Evolutionary conservation across 2,329 filamentous ascomycete species (phyloP).

Genomic region (Colletotrichum chlorophyti): DNA sequence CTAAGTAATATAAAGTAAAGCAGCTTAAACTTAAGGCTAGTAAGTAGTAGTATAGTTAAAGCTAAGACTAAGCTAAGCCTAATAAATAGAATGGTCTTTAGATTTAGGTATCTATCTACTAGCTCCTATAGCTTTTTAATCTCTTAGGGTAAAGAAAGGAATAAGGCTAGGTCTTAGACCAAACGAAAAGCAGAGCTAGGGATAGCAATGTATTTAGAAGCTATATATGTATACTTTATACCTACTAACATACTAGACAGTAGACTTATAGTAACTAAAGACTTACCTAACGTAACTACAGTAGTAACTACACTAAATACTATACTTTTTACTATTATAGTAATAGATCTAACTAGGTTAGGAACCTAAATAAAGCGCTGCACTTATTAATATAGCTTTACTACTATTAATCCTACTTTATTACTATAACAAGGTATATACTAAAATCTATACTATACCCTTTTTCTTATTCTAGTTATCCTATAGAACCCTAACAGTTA

Average conservation of each 20-base stretch:
- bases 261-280: background rate
- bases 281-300: background rate
- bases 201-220: background rate
- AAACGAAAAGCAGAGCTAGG: background rate
- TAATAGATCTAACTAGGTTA: background rate
- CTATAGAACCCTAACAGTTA: background rate
- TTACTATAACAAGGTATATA: background rate
- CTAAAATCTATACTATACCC: background rate
- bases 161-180: background rate
- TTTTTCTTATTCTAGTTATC: background rate
- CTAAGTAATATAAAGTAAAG: background rate
- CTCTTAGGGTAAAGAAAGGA: background rate
- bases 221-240: background rate
- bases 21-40: background rate
- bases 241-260: background rate
- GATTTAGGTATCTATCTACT: background rate
- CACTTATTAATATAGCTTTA: background rate
- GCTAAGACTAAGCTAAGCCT: background rate
- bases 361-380: background rate
- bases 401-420: background rate
- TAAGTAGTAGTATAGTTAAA: background rate
- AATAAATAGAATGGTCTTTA: background rate
- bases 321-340: background rate
- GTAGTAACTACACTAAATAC: background rate
- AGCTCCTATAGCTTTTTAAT: background rate